A percentile compares a stretch with the other conserved stretches of the same genome.
Evolutionary conservation across 768 basidiomycete species (phyloP).

Genomic region (Xanthoconium purpureum): DNA sequence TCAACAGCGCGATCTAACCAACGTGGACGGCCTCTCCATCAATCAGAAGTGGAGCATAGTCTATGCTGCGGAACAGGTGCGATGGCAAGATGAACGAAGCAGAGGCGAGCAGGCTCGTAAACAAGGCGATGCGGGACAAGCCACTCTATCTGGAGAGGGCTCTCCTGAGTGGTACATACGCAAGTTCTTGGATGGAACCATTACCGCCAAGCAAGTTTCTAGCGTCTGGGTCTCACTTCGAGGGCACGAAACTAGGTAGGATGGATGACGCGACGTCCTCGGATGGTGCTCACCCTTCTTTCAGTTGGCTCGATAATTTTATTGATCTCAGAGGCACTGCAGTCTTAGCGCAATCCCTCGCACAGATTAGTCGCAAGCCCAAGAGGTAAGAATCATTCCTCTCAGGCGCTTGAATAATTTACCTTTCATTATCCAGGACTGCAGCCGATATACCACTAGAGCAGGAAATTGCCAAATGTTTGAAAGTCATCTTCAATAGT

Average conservation of each 20-base stretch:
- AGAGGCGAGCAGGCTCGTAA: slow-evolving; percentile 60
- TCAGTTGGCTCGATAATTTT: slow-evolving; percentile 80
- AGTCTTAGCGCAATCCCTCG: slow-evolving; percentile 76
- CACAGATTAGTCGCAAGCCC: slow-evolving; percentile 71
- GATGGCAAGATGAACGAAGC: slow-evolving; percentile 71
- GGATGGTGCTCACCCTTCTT: slow-evolving; percentile 16
- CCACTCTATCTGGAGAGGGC: slow-evolving; percentile 54
- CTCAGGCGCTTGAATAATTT: neutral
- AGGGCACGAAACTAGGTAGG: slow-evolving; percentile 77
- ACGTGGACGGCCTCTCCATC: slow-evolving; percentile 56
- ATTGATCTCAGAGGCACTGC: slow-evolving; percentile 76
- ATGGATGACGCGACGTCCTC: slow-evolving; percentile 4
- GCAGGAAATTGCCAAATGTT: slow-evolving; percentile 84
- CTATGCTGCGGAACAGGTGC: slow-evolving; percentile 73
- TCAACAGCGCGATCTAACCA: slow-evolving; percentile 62
- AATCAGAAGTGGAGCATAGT: slow-evolving; percentile 95
- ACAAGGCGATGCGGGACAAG: slow-evolving; percentile 57
- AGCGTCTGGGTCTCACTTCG: slow-evolving; percentile 75
- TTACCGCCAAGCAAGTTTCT: slow-evolving; percentile 76
- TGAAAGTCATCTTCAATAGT: slow-evolving; percentile 78
- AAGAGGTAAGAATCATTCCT: slow-evolving; percentile 47
- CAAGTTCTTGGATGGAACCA: slow-evolving; percentile 83
- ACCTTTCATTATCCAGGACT: slow-evolving; percentile 12
- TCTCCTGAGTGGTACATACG: slow-evolving; percentile 92
- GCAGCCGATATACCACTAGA: slow-evolving; percentile 68